A percentile compares a stretch with the other conserved stretches of the same genome.
phyloP scores from a whole-genome alignment of 352 stramenopile genomes.

The Phytophthora nicotianae region DNA sequence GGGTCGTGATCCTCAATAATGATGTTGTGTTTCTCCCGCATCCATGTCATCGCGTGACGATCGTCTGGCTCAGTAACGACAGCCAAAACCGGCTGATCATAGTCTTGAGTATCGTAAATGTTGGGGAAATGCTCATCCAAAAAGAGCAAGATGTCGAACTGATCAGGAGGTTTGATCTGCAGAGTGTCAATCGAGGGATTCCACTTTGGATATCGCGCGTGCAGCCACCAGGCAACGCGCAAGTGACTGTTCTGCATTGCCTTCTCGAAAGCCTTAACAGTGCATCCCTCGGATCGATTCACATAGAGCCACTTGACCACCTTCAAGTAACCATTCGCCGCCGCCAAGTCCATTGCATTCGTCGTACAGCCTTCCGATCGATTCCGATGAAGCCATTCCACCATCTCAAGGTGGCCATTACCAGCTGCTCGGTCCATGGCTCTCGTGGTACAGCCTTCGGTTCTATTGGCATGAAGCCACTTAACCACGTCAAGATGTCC shows the following conservation, averaged over 20 bases:
- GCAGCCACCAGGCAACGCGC: constrained; percentile 8
- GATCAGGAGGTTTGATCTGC: constrained; percentile 3
- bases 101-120: constrained; percentile 3
- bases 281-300: constrained; percentile 12
- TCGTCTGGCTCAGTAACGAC: constrained; percentile 7
- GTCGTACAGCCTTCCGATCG: constrained; percentile 7
- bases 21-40: constrained; percentile 7
- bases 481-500: constrained; percentile 5
- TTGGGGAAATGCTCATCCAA: constrained; percentile 6
- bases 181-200: constrained; percentile 8
- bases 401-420: constrained; percentile 8
- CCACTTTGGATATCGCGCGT: constrained; percentile 4
- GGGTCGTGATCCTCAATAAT: neutral
- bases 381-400: constrained; percentile 13
- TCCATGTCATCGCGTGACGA: constrained; percentile 4
- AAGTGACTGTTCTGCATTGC: constrained; percentile 11
- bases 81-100: constrained; percentile 5
- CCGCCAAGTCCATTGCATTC: constrained; percentile 14
- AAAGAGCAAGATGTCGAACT: constrained; percentile 15
- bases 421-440: constrained; percentile 8
- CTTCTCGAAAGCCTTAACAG: constrained; percentile 9
- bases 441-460: neutral
- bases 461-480: constrained; percentile 7
- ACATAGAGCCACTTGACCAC: constrained; percentile 10
- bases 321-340: constrained; percentile 10